Evolutionary conservation across 352 stramenopile species (phyloP), one percentile per base, ranked within the genome.

Genomic region (Halophytophthora batemanensis): DNA sequence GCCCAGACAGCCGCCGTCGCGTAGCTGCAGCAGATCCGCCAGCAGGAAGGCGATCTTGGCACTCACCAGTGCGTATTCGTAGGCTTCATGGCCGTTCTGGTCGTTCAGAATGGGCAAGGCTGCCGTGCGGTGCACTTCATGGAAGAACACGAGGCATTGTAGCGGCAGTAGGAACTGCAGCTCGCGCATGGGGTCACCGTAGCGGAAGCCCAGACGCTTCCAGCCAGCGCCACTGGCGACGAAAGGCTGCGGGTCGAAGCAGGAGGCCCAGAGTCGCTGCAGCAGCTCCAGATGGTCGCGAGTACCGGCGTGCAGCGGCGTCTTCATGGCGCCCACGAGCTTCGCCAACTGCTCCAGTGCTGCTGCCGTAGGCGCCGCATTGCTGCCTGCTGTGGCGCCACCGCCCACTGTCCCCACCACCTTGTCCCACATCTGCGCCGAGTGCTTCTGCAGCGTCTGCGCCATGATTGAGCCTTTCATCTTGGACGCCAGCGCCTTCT

Each of bases 71-170:
- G 71, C 83, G 57, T 90, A 90, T 21, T 70, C 56, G 45, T 88
- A 90, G n/a, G 58, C 72, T 18, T 80, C 72, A 15, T 73, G 66
- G 33, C 71, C 64, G 17, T 65, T 66, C 50, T 87, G 74, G 39
- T 85, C 71, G 56, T 77, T 82, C 11, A 92, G 45, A 57, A 92
- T 88, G 6, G 81, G 68, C 29, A 88, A 57, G 22, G 78, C 79
- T 8, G 79, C 62, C 6, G 69, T 82, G 28, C 68, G 68, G 44
- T 91, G 78, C 43, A 84, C 67, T 54, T 91, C 81, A 41, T 84
- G 76, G 59, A 95, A 95, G 53, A 86, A 93, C 37, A 86, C 74
- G 7, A 95, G 69, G 34, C 82, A 91, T 54, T 95, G 80, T 38
- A 95, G 56, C 3, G 77, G 76, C 17, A 93, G 61, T 28, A 90